Percentiles rank a stretch among this genome's conserved stretches.
Evolutionary conservation across 495 filamentous ascomycete genomes (phyloP).

Genomic region (Daldinia loculata): DNA sequence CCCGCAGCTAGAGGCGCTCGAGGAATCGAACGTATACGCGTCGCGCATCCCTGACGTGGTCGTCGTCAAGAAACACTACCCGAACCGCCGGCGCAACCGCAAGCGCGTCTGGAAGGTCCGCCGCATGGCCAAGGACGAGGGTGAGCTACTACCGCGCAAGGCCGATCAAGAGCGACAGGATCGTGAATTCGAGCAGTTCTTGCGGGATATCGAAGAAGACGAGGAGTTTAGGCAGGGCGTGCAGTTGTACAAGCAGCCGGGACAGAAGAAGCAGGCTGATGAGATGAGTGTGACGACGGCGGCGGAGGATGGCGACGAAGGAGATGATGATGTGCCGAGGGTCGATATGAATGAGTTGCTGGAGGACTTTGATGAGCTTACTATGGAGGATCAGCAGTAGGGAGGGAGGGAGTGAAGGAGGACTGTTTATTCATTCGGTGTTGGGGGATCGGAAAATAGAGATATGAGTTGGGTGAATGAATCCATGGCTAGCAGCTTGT

Average conservation of each 20-base stretch:
- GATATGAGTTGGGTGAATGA: neutral
- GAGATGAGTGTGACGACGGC: constrained; percentile 69
- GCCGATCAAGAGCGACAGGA: constrained; percentile 86
- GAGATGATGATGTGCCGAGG: constrained; percentile 73
- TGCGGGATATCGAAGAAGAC: constrained; percentile 96
- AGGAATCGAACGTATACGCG: constrained; percentile 71
- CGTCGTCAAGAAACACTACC: constrained; percentile 95
- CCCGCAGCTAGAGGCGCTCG: constrained; percentile 78
- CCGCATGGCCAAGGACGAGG: constrained; percentile 90
- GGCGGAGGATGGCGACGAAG: constrained; percentile 72
- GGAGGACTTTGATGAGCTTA: constrained; percentile 88
- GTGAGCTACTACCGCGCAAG: constrained; percentile 78
- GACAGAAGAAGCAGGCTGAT: constrained; percentile 51
- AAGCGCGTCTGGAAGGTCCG: constrained; percentile 89
- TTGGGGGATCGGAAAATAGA: constrained; percentile 1
- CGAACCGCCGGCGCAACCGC: constrained; percentile 82
- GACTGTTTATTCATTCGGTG: neutral
- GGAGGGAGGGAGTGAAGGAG: neutral
- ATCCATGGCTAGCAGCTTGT: neutral
- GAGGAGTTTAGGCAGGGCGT: constrained; percentile 83
- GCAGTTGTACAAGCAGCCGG: constrained; percentile 79
- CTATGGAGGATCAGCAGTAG: constrained; percentile 62
- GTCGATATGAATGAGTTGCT: constrained; percentile 85
- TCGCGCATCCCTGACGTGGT: constrained; percentile 89
- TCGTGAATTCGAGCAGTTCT: constrained; percentile 93